Evolutionary conservation across 768 basidiomycete species (phyloP).

Genomic region (Mycena rosella): DNA sequence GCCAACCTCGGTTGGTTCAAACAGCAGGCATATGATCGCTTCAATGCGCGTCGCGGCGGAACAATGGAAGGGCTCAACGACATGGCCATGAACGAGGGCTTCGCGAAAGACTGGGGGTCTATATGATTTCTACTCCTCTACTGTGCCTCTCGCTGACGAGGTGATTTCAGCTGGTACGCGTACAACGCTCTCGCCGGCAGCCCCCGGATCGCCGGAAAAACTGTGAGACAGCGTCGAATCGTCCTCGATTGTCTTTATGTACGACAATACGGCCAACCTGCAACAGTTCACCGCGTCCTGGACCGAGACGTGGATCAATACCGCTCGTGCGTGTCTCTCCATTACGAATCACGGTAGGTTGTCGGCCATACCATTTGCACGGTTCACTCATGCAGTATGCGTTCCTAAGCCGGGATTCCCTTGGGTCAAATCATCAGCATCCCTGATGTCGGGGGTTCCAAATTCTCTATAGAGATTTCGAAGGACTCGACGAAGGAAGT

Average conservation of each 20-base stretch:
- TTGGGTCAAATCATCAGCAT: conserved; percentile 8
- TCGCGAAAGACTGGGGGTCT: not conserved
- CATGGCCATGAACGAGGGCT: conserved; percentile 4
- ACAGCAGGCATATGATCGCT: not conserved
- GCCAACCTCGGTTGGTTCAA: conserved; percentile 5
- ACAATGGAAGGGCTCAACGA: conserved; percentile 5
- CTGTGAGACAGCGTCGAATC: not conserved
- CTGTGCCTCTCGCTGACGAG: not conserved
- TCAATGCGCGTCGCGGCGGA: conserved; percentile 9
- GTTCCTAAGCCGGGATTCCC: not conserved
- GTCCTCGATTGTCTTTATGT: not conserved
- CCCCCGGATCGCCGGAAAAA: not conserved
- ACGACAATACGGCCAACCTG: not conserved
- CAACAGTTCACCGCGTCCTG: not conserved
- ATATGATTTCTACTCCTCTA: not conserved
- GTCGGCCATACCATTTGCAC: too few species aligned
- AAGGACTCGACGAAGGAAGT: not conserved
- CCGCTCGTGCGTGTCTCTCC: not conserved
- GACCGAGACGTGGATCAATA: conserved; percentile 10
- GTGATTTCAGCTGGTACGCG: not conserved
- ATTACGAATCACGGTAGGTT: not conserved
- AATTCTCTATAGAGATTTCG: not conserved
- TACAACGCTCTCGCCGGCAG: conserved; percentile 1
- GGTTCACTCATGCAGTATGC: not conserved
- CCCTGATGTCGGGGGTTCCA: not conserved